phyloP scores from a whole-genome alignment of 495 filamentous ascomycete genomes.

The Penicillium psychrofluorescens region DNA sequence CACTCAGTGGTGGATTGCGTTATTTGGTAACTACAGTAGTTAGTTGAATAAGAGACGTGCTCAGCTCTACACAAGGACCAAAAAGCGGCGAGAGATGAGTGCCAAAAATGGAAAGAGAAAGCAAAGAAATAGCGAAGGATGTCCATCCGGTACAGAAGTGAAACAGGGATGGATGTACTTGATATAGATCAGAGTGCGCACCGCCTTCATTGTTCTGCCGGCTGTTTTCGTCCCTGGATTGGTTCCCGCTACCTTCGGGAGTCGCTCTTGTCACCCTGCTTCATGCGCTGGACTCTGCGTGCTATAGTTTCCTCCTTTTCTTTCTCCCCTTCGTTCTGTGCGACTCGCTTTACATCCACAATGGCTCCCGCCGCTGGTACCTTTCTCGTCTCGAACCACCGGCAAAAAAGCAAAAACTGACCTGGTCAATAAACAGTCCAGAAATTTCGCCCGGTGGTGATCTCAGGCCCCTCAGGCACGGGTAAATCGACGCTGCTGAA shows the following conservation, averaged over 20 bases:
- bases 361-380: slow-evolving; percentile 27
- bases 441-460: slow-evolving; percentile 62
- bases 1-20: no score
- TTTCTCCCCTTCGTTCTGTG: slow-evolving; percentile 9
- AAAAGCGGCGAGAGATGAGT: no score
- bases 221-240: slow-evolving; percentile 3
- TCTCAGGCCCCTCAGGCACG: slow-evolving; percentile 78
- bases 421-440: slow-evolving; percentile 11
- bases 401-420: neutral
- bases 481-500: slow-evolving; percentile 86
- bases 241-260: neutral
- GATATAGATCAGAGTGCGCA: neutral
- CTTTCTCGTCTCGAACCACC: neutral
- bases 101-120: no score
- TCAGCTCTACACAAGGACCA: no score
- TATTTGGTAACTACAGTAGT: no score
- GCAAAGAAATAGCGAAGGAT: no score
- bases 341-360: slow-evolving; percentile 4
- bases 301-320: neutral
- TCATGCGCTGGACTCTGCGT: neutral
- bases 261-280: neutral
- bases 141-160: no score
- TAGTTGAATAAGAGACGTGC: no score
- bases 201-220: slow-evolving; percentile 13
- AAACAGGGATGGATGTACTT: no score